Base-by-base conservation (phyloP, 164 flowering plant species). In the Annona cherimola region DNA sequence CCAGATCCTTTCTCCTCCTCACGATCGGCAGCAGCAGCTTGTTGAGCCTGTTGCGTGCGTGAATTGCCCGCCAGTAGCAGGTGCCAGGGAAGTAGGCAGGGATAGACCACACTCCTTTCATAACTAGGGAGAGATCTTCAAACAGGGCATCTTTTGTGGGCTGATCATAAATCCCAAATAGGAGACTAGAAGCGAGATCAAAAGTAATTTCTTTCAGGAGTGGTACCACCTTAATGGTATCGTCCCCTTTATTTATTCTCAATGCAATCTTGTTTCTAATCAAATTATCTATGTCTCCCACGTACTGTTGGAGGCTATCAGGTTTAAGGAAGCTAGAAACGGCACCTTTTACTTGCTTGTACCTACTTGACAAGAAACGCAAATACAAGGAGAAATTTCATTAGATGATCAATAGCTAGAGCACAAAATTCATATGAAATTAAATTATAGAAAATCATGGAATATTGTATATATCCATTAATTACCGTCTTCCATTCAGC, bases 21-120 rank as follows among this genome's bases (percentile, higher is more conserved):
- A 78, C 63, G 42, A 78, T 71, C 3, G 77, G 77, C 57, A n/a
- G 5, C 12, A 71, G 9, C 41, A 16, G 68, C 14, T 26, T 40
- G n/a, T 70, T 62, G 8, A 78, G 71, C 72, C 75, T 74, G 18
- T 45, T 5, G 4, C 77, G 71, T 2, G 80, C 80, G 54, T 41
- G 35, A 14, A 74, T 26, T 1, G 69, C 77, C 55, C 41, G 11
- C 7, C 66, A 35, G 42, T 67, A 78, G 5, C 8, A 42, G 39
- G 76, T 72, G 35, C 79, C 79, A 4, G 76, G 76, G 8, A 77
- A 45, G 44, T 74, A 63, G 16, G 74, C 63, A 4, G 80, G 80
- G 18, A 74, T 65, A 4, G 77, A 74, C 75, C 72, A 70, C 4
- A 71, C 5, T 0, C 69, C 80, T 63, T 67, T 68, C 61, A 78